Conservation (phyloP, 371 early-diverging fungal genomes). For the Mortierella sp. region DNA sequence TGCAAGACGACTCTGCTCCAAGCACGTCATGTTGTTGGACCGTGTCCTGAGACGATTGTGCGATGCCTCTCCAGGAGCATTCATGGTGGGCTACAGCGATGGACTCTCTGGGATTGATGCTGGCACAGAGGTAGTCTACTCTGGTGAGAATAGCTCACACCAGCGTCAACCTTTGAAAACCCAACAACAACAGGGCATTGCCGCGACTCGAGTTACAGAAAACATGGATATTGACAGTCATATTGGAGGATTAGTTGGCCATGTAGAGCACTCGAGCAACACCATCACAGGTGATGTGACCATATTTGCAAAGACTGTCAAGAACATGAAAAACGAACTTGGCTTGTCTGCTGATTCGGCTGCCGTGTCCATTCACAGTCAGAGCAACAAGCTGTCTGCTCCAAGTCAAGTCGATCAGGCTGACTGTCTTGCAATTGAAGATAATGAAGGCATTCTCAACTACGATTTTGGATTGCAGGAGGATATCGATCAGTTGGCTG, state of each 20-base stretch:
- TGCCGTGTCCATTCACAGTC: too few species aligned
- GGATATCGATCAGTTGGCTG: conserved; percentile 21
- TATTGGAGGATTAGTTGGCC: conserved; percentile 18
- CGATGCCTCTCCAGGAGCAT: conserved; percentile 41
- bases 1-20: conserved; percentile 26
- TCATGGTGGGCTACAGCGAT: conserved; percentile 38
- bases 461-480: conserved; percentile 40
- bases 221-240: conserved; percentile 15
- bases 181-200: conserved; percentile 15
- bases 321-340: neutral
- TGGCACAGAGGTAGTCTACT: conserved; percentile 38
- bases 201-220: conserved; percentile 9
- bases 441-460: neutral
- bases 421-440: neutral
- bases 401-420: neutral
- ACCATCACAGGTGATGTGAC: neutral
- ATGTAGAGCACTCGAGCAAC: conserved; percentile 20
- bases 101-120: conserved; percentile 44
- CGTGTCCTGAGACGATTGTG: conserved; percentile 36
- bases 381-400: too few species aligned
- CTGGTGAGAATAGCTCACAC: conserved; percentile 26
- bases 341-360: neutral
- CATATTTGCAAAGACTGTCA: neutral
- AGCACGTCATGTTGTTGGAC: conserved; percentile 36
- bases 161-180: neutral